A percentile compares a stretch with the other conserved stretches of the same genome.
Conservation (phyloP, 2,329 filamentous ascomycete genomes). For the Endocalyx cinctus region DNA sequence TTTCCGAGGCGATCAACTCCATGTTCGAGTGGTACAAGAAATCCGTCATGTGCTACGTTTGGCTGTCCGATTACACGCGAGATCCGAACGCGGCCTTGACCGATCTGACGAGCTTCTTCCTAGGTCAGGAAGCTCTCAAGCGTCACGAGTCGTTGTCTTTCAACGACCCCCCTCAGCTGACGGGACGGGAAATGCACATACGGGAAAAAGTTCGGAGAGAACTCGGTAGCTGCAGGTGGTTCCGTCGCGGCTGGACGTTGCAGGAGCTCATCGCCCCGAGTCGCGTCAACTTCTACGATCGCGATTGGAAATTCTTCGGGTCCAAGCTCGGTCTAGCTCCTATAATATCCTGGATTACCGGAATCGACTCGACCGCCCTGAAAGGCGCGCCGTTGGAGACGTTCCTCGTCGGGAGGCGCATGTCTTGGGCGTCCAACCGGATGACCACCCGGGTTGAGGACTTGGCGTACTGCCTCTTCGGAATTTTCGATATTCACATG, state of each 20-base stretch:
- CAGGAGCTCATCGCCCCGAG: conserved; percentile 17
- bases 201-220: not conserved
- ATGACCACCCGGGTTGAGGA: conserved; percentile 21
- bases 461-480: conserved; percentile 25
- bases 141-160: not conserved
- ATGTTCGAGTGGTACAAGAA: conserved; percentile 15
- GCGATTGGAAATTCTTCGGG: conserved; percentile 8
- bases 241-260: conserved; percentile 16
- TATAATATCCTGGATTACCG: conserved; percentile 8
- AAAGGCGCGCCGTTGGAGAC: not conserved
- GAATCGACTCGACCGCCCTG: conserved; percentile 6
- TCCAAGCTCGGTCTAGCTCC: conserved; percentile 2
- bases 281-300: conserved; percentile 10
- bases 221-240: conserved; percentile 4
- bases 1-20: conserved; percentile 17
- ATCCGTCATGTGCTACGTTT: conserved; percentile 14
- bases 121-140: not conserved
- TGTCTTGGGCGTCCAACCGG: conserved; percentile 25
- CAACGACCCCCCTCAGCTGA: not conserved
- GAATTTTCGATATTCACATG: conserved; percentile 27
- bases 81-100: not conserved
- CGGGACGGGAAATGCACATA: not conserved
- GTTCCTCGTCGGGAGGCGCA: conserved; percentile 16
- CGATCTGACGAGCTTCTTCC: not conserved
- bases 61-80: conserved; percentile 27